A percentile compares a stretch with the other conserved stretches of the same genome.
Evolutionary conservation across 805 yeast species (phyloP).

Genomic region (Citeromyces matritensis): DNA sequence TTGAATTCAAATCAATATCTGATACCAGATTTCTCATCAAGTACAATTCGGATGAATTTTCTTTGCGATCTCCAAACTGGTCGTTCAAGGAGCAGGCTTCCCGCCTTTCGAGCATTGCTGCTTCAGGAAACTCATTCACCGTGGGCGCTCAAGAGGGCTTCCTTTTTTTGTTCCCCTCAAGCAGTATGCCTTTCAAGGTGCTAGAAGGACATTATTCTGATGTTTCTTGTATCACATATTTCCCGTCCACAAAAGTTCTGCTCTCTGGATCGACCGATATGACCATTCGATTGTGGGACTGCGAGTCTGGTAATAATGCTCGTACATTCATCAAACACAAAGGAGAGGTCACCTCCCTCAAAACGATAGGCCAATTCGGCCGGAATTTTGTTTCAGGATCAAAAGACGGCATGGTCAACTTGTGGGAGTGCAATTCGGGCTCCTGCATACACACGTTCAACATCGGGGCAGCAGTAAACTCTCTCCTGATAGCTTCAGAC

Average conservation of each 20-base stretch:
- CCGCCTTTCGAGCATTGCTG: too few species aligned
- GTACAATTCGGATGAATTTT: too few species aligned
- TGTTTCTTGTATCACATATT: constrained; percentile 26
- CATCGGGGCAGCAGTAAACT: too few species aligned
- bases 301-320: constrained; percentile 26
- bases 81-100: too few species aligned
- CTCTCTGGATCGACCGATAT: constrained; percentile 46
- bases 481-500: too few species aligned
- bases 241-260: constrained; percentile 53
- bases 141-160: too few species aligned
- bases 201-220: constrained; percentile 36
- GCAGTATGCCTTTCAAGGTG: not conserved
- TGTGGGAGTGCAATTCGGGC: constrained; percentile 65
- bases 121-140: too few species aligned
- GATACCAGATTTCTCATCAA: too few species aligned
- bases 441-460: constrained; percentile 21
- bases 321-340: constrained; percentile 37
- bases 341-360: constrained; percentile 28
- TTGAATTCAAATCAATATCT: too few species aligned
- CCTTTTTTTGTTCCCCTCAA: too few species aligned
- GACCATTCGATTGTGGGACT: constrained; percentile 47
- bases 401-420: constrained; percentile 33
- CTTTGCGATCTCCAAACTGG: too few species aligned
- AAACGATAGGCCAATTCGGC: constrained; percentile 47
- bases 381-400: constrained; percentile 47